Evolutionary conservation across 2,329 filamentous ascomycete species (phyloP).

Genomic region (Penicillium vulpinum): DNA sequence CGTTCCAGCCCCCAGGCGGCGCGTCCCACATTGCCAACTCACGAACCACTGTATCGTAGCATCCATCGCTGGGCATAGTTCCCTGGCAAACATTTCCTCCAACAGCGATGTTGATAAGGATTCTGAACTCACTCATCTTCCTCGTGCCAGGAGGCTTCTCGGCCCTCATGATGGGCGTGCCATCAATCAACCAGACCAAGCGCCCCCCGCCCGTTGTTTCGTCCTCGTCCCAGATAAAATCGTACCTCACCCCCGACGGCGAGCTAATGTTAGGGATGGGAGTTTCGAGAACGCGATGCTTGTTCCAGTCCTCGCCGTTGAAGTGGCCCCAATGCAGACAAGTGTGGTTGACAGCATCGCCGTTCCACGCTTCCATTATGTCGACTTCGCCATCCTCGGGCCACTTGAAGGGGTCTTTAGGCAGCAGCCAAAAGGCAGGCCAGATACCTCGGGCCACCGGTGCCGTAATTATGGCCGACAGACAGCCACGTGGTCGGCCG

Average conservation of each 20-base stretch:
- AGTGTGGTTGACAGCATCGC: constrained; percentile 25
- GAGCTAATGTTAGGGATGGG: constrained; percentile 25
- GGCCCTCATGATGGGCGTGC: constrained; percentile 24
- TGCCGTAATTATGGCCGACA: constrained; percentile 25
- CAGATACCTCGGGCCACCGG: constrained; percentile 26
- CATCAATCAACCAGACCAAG: constrained; percentile 28
- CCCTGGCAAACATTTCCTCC: constrained; percentile 29
- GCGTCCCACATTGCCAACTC: constrained; percentile 28
- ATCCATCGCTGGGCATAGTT: constrained; percentile 25
- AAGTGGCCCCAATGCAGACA: constrained; percentile 29
- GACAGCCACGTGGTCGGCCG: constrained; percentile 24
- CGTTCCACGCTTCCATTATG: constrained; percentile 29
- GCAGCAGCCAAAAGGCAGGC: constrained; percentile 30
- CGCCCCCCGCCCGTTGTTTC: constrained; percentile 22
- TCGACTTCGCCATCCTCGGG: constrained; percentile 27
- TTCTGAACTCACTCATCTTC: constrained; percentile 28
- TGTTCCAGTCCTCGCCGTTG: constrained; percentile 26
- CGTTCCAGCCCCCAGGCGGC: constrained; percentile 23
- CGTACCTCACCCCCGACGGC: constrained; percentile 21
- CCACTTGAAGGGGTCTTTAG: constrained; percentile 30
- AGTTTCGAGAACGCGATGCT: constrained; percentile 27
- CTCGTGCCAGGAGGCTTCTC: constrained; percentile 27
- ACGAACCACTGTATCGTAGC: constrained; percentile 25
- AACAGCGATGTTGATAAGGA: constrained; percentile 28
- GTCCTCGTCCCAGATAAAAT: constrained; percentile 28